Evolutionary conservation across 2,329 filamentous ascomycete genomes (phyloP), one percentile per base, ranked within the genome.

Genomic region (Zymoseptoria passerinii): DNA sequence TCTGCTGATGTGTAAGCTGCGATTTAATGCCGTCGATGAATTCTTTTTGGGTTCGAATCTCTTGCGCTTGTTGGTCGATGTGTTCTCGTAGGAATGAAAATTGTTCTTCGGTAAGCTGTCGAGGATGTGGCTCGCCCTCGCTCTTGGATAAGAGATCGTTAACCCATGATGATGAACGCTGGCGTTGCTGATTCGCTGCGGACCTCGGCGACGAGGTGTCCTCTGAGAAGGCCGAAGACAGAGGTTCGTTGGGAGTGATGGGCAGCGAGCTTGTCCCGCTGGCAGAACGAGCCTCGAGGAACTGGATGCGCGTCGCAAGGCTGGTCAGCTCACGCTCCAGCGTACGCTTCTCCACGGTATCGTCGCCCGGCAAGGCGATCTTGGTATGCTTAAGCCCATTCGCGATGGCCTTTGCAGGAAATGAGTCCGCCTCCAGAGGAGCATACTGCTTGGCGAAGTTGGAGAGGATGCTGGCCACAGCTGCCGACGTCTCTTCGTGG

Each of bases 41-140:
- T 66, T 91, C 85, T 67, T 89, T 88, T 74, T 96, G 92, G 68
- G 83, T 89, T 74, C 90, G 87, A 68, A 96, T 91, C 71, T 95
- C 85, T 73, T 95, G 91, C 58, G 92, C 92, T 77, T 97, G 91
- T 72, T 92, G 90, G 71, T 95, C 89, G 63, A 97, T 88, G 75
- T 96, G 90, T 68, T 96, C 91, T 68, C 88, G 87, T 65, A 96
- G 81, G 64, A 89, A 88, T 74, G 87, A 86, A 67, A 95, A 86
- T 72, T 92, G 89, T 76, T 92, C 87, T 71, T 91, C 88, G 67
- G 86, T 89, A 68, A 89, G 82, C 68, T 77, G 83, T 69, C 72
- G 73, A 27, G 74, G 70, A 67, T 76, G 67, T 67, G 81, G 67
- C 64, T 74, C 70, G 55, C 79, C 73, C 62, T 83, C 77, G 68